These are phyloP conservation scores for Cladochytrium replicatum DNA, from an alignment of 192 early-diverging fungal species.

Conservation along the genomic window DNA sequence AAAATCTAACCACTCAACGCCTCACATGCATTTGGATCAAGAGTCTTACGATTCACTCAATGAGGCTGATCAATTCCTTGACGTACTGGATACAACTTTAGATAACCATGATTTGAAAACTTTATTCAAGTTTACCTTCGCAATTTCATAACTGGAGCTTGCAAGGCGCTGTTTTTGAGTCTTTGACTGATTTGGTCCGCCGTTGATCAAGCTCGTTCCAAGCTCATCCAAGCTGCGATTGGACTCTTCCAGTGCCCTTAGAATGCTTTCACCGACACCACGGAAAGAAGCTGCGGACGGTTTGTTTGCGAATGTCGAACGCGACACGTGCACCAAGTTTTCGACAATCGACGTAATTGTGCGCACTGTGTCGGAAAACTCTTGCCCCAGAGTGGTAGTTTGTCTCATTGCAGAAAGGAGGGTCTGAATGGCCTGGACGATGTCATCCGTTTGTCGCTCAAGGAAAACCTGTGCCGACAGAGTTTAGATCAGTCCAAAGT, in stretches of 20 bases:
- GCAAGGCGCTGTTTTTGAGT: slow-evolving; percentile 75
- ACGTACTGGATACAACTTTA: slow-evolving; percentile 35
- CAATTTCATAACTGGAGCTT: slow-evolving; percentile 79
- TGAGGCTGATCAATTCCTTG: slow-evolving; percentile 68
- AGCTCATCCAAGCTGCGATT: slow-evolving; percentile 48
- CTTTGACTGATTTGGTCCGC: slow-evolving; percentile 33
- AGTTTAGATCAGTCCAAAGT: too few relatives aligned
- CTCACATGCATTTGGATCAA: too few relatives aligned
- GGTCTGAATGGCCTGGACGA: slow-evolving; percentile 70
- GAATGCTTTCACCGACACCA: slow-evolving; percentile 42
- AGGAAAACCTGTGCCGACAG: slow-evolving; percentile 51
- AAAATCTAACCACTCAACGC: too few relatives aligned
- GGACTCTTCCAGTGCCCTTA: slow-evolving; percentile 45
- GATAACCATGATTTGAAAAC: background rate
- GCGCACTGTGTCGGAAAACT: slow-evolving; percentile 44
- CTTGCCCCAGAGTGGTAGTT: slow-evolving; percentile 29
- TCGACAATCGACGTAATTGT: slow-evolving; percentile 51
- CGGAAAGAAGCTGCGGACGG: slow-evolving; percentile 25
- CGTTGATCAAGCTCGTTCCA: slow-evolving; percentile 35
- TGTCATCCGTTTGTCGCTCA: slow-evolving; percentile 59
- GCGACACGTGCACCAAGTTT: slow-evolving; percentile 41
- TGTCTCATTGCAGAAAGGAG: slow-evolving; percentile 55
- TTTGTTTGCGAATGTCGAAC: slow-evolving; percentile 28
- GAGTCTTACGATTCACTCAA: slow-evolving; percentile 37
- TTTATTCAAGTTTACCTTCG: slow-evolving; percentile 36